phyloP scores from a whole-genome alignment of 768 basidiomycete genomes.

The Psilocybe cubensis region DNA sequence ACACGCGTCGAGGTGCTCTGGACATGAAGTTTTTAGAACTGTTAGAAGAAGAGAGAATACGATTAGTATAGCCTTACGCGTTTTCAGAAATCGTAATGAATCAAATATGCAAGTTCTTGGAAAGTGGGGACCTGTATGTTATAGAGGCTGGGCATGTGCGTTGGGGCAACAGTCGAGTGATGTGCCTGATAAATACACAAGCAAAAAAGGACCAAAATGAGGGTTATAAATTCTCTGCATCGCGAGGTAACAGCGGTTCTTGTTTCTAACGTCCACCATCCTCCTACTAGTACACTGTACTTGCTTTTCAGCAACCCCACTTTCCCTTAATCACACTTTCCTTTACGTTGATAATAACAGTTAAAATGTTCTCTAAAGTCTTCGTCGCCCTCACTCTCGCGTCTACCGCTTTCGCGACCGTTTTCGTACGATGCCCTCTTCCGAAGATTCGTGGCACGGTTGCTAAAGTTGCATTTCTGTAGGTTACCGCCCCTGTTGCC shows the following conservation, averaged over 20 bases:
- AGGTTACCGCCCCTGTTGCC: constrained; percentile 64
- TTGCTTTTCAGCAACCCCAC: constrained; percentile 27
- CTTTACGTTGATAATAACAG: constrained; percentile 19
- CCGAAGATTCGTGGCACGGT: constrained; percentile 11
- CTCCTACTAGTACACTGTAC: constrained; percentile 16
- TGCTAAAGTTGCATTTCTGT: neutral
- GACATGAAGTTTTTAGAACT: no score
- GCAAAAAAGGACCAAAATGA: neutral
- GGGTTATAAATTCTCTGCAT: constrained; percentile 20
- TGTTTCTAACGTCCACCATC: constrained; percentile 26
- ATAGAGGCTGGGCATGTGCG: neutral
- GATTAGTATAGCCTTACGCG: no score
- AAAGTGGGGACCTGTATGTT: no score
- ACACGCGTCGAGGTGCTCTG: no score
- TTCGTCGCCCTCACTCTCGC: constrained; percentile 54
- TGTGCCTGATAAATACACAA: neutral
- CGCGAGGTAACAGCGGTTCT: constrained; percentile 1
- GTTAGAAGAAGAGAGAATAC: no score
- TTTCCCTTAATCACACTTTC: constrained; percentile 44
- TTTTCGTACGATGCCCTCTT: constrained; percentile 46
- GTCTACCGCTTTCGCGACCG: constrained; percentile 55
- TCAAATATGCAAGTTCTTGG: no score
- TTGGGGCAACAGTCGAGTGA: neutral
- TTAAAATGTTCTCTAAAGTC: constrained; percentile 54
- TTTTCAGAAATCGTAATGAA: no score